Conservation (phyloP, 1,284 basidiomycete species). For the Baeospora myosura region DNA sequence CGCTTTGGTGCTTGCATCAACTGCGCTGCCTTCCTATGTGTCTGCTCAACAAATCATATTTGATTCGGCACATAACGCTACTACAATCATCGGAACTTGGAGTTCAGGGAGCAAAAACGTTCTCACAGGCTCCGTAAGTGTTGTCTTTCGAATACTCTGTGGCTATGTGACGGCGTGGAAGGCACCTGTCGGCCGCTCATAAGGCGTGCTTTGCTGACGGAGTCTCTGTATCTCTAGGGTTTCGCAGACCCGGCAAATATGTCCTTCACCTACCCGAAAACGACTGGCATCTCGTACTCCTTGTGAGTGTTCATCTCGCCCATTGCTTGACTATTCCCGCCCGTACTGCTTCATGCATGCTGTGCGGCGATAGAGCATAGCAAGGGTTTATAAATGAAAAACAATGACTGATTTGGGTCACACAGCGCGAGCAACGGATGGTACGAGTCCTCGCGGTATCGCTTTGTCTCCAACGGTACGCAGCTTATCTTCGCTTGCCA, state of each 20-base stretch:
- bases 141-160: slow-evolving; percentile 1
- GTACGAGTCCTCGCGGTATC: slow-evolving; percentile 85
- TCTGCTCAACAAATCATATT: slow-evolving; percentile 21
- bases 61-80: slow-evolving; percentile 45
- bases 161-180: not conserved
- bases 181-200: too few species aligned
- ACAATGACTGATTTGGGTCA: too few species aligned
- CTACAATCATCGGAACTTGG: slow-evolving; percentile 77
- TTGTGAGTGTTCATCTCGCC: slow-evolving; percentile 51
- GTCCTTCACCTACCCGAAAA: slow-evolving; percentile 75
- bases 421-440: slow-evolving; percentile 60
- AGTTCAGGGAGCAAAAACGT: slow-evolving; percentile 71
- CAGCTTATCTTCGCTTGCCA: slow-evolving; percentile 7
- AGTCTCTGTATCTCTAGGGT: slow-evolving; percentile 34
- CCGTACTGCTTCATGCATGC: too few species aligned
- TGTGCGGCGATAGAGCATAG: too few species aligned
- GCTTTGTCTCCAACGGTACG: slow-evolving; percentile 76
- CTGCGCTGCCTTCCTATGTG: not conserved
- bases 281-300: slow-evolving; percentile 79
- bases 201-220: not conserved
- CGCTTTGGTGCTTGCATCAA: too few species aligned
- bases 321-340: too few species aligned
- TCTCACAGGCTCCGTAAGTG: slow-evolving; percentile 75
- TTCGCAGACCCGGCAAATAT: slow-evolving; percentile 79
- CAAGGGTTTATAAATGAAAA: too few species aligned